phyloP scores from a whole-genome alignment of 2,329 filamentous ascomycete genomes.

The Alternaria gansuensis region DNA sequence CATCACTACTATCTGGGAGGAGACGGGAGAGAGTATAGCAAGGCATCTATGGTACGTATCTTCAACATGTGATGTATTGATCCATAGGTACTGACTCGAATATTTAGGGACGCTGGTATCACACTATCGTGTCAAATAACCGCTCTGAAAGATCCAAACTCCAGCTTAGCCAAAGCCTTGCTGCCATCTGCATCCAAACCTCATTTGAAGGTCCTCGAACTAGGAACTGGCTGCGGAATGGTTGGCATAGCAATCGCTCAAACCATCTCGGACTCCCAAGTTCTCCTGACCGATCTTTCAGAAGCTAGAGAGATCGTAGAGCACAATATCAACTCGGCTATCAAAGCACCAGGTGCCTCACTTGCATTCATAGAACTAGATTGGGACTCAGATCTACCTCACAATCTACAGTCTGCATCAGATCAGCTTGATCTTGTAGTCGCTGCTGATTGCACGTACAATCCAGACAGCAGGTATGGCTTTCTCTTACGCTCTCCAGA shows the following conservation, averaged over 20 bases:
- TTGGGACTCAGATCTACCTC: conserved; percentile 67
- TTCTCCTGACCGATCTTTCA: conserved; percentile 71
- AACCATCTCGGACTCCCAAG: conserved; percentile 60
- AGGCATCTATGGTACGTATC: conserved; percentile 70
- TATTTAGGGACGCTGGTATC: conserved; percentile 65
- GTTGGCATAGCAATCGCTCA: conserved; percentile 69
- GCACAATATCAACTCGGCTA: conserved; percentile 62
- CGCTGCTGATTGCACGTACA: conserved; percentile 78
- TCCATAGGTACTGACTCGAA: not conserved
- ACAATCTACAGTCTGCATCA: conserved; percentile 9
- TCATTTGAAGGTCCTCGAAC: conserved; percentile 63
- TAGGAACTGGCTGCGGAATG: conserved; percentile 74
- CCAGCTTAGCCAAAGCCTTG: conserved; percentile 10
- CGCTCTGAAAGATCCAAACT: conserved; percentile 48
- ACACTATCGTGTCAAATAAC: conserved; percentile 65
- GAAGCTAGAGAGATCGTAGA: conserved; percentile 69
- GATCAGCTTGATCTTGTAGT: conserved; percentile 65
- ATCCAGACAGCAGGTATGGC: conserved; percentile 65
- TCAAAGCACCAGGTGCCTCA: conserved; percentile 54
- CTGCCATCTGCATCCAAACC: conserved; percentile 6
- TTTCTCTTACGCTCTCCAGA: not conserved
- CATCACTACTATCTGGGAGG: conserved; percentile 68
- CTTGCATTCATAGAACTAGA: conserved; percentile 65
- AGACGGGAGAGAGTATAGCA: conserved; percentile 76
- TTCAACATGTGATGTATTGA: not conserved